phyloP scores from a whole-genome alignment of 805 yeast genomes.

The Peterozyma xylosa region DNA sequence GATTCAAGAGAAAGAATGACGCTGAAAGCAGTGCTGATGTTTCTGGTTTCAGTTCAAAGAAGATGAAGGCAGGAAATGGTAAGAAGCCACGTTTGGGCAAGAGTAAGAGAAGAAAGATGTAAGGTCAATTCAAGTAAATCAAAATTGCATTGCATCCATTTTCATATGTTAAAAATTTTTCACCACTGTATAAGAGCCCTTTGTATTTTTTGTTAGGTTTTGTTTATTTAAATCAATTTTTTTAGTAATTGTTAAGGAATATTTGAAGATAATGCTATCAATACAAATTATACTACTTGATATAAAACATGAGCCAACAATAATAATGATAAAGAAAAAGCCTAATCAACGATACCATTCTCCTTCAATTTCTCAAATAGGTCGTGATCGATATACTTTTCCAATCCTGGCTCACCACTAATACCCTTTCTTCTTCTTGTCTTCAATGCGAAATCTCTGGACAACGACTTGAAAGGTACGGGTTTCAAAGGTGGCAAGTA shows the following conservation, averaged over 20 bases:
- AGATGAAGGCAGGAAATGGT: conserved; percentile 34
- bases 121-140: neutral
- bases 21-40: conserved; percentile 66
- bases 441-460: conserved; percentile 85
- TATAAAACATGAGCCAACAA: neutral
- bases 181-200: conserved; percentile 1
- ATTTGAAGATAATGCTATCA: neutral
- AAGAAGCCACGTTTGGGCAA: conserved; percentile 43
- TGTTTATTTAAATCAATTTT: too few relatives aligned
- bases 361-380: conserved; percentile 45
- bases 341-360: conserved; percentile 30
- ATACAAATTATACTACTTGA: neutral
- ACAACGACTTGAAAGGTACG: conserved; percentile 60
- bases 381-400: conserved; percentile 59
- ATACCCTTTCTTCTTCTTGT: conserved; percentile 86
- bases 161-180: too few relatives aligned
- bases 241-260: neutral
- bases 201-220: too few relatives aligned
- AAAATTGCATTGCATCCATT: too few relatives aligned
- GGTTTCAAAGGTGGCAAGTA: conserved; percentile 66
- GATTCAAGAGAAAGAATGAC: conserved; percentile 66
- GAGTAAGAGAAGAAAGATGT: conserved; percentile 34
- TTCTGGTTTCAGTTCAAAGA: conserved; percentile 44
- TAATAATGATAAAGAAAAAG: neutral
- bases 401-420: conserved; percentile 60